Base-by-base conservation (phyloP, 202 grass and related monocot genomes). In the Alloteropsis angusta region DNA sequence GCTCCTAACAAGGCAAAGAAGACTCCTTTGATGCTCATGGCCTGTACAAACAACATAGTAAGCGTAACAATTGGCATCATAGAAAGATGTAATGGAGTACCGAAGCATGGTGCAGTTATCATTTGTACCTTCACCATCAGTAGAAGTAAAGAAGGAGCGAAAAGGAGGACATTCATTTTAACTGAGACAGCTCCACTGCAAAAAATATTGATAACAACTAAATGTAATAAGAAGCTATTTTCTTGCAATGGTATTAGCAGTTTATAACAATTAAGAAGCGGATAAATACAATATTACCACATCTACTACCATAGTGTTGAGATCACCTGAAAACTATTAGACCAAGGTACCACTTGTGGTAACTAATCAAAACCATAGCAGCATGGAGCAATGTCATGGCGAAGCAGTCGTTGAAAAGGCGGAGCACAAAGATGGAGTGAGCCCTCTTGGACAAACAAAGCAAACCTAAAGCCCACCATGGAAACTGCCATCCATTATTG, bases 131-230 rank as follows among this genome's bases (percentile, higher is more conserved):
- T 95, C 34, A 98, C 36, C 95, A 95, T 90, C 21, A 95, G 89
- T 50, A 98, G 78, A 87, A 98, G 84, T 21, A 93, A 80, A 79
- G 92, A 87, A 52, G 95, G 92, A 66, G 89, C 95, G 77, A 94
- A 95, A 64, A 98, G 91, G 81, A 98, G 92, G 54, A 89, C 95
- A 38, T 98, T 98, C 95, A 95, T 93, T 85, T 98, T 98, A 90
- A 98, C 68, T 23, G 91, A 92, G 32, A 98, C 89, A 57, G 91
- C 89, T 81, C 80, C 89, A 74, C 89, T 90, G 85, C 77, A 92
- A 53, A 3, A 59, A 59, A 62, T n/a, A 56, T 25, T 61, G 10
- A 74, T 82, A 79, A 15, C 1, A 79, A 86, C 18, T 55, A 64
- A 49, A 45, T 32, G 23, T 80, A 43, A 82, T 80, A 43, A 82